A percentile compares a stretch with the other conserved stretches of the same genome.
phyloP scores from a whole-genome alignment of 306 rosid species.

The Malus sieversii region DNA sequence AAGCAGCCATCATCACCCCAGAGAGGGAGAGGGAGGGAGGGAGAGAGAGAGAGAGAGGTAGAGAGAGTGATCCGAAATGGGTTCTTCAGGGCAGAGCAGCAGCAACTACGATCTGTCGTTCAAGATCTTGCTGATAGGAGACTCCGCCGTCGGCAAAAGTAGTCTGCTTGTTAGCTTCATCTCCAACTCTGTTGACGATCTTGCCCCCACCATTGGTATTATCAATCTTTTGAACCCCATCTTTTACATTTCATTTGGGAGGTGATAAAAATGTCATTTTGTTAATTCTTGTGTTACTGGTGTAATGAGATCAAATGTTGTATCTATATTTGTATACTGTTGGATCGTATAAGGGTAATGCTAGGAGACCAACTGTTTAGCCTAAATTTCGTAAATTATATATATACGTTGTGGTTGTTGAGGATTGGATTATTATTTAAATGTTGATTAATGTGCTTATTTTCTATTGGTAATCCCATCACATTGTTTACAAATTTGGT shows the following conservation, averaged over 20 bases:
- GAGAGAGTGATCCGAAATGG: slow-evolving; percentile 21
- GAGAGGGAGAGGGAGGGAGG: not conserved
- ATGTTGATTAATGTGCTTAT: too few species aligned
- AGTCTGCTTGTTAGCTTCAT: slow-evolving; percentile 86
- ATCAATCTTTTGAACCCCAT: not conserved
- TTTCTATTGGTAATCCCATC: too few species aligned
- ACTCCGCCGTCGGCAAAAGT: slow-evolving; percentile 94
- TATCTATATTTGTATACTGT: slow-evolving; percentile 19
- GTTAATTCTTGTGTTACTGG: not conserved
- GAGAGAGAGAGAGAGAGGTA: not conserved
- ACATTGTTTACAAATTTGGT: too few species aligned
- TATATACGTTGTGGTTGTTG: too few species aligned
- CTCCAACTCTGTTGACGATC: slow-evolving; percentile 46
- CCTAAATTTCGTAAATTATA: too few species aligned
- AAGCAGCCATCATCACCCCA: slow-evolving; percentile 27
- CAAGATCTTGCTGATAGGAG: slow-evolving; percentile 95
- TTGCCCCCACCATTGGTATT: slow-evolving; percentile 84
- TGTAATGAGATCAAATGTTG: not conserved
- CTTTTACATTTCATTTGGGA: too few species aligned
- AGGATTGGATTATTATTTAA: too few species aligned
- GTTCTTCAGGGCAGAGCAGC: slow-evolving; percentile 73
- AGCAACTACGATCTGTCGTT: slow-evolving; percentile 80
- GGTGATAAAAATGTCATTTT: not conserved
- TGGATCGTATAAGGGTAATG: slow-evolving; percentile 11
- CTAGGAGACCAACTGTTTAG: too few species aligned